Base-by-base conservation (phyloP, 2,329 filamentous ascomycete species). In the Alternaria viburni region DNA sequence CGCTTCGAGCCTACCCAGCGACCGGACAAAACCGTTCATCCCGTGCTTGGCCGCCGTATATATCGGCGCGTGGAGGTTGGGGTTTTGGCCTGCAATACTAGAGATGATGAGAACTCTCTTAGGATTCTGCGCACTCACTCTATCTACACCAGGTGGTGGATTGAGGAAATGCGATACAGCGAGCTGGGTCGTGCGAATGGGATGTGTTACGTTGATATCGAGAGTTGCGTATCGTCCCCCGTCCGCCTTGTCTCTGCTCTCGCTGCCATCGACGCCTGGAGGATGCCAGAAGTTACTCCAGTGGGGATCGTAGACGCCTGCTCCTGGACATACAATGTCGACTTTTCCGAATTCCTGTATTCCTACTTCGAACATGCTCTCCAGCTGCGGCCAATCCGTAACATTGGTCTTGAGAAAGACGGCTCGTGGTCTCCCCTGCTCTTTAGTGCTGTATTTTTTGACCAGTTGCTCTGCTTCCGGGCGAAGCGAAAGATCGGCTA, bases 271-370 rank as follows among this genome's bases (percentile, higher is more conserved):
- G 0, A 69, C 73, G 12, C 83, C 83, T 0, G 83, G 83, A 0
- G 83, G 83, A 58, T 82, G 77, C 83, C 83, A 85, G 74, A 85
- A 85, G 70, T 83, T 84, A 59, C 73, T 78, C 72, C 79, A 83
- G 57, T 81, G 74, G 0, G 83, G 83, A 57, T 86, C 84, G 74
- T 80, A 85, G 25, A 85, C 75, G 6, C 84, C 83, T 4, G 83
- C 84, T 17, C 83, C 83, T 0, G 84, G 83, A 56, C 83, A 84
- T 13, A 84, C 80, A 46, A 86, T 81, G 59, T 86, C 83, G 5
- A 81, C 69, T 19, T 69, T 72, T 4, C 75, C 74, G 56, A 81
- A 81, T 51, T 74, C 69, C 19, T 61, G 45, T 17, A 64, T 61
- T 1, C 74, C 76, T 3, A 69, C 67, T 10, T 65, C 61, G 66